These are phyloP conservation scores for Adenanthera pavonina DNA, from an alignment of 306 rosid genomes.

Conservation along the genomic window DNA sequence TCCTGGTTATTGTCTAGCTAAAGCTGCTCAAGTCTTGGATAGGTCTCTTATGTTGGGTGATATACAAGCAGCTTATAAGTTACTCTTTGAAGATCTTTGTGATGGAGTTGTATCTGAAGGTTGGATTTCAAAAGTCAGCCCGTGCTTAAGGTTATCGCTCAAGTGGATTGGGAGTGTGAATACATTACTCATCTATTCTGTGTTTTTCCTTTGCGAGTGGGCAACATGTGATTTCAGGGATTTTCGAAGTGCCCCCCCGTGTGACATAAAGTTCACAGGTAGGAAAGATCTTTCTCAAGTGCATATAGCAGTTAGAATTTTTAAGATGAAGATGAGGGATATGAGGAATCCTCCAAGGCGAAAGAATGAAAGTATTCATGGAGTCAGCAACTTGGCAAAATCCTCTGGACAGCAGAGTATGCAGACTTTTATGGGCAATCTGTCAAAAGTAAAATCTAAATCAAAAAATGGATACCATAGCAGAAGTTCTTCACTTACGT, in stretches of 20 bases:
- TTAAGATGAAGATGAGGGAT: conserved; percentile 71
- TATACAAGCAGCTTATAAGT: conserved; percentile 58
- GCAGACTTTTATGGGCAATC: conserved; percentile 45
- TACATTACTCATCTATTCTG: conserved; percentile 69
- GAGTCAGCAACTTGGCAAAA: conserved; percentile 47
- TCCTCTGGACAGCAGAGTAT: conserved; percentile 53
- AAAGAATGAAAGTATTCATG: conserved; percentile 52
- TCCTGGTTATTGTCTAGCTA: conserved; percentile 78
- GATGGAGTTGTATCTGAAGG: conserved; percentile 62
- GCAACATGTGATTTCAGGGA: conserved; percentile 94
- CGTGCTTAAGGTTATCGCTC: conserved; percentile 77
- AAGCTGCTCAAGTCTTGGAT: conserved; percentile 83
- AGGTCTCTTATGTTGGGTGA: conserved; percentile 79
- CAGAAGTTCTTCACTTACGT: conserved; percentile 48
- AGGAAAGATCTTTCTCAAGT: conserved; percentile 84
- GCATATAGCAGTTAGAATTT: conserved; percentile 68
- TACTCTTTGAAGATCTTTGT: conserved; percentile 78
- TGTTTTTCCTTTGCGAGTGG: conserved; percentile 96
- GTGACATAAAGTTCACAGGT: conserved; percentile 77
- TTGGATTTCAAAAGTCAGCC: conserved; percentile 86
- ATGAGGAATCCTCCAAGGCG: conserved; percentile 49
- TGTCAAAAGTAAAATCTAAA: conserved; percentile 45
- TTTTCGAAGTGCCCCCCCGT: conserved; percentile 69
- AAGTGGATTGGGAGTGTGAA: conserved; percentile 76
- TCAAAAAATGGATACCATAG: conserved; percentile 48